Conservation (phyloP, 306 rosid genomes). For the Pyrus bretschneideri region DNA sequence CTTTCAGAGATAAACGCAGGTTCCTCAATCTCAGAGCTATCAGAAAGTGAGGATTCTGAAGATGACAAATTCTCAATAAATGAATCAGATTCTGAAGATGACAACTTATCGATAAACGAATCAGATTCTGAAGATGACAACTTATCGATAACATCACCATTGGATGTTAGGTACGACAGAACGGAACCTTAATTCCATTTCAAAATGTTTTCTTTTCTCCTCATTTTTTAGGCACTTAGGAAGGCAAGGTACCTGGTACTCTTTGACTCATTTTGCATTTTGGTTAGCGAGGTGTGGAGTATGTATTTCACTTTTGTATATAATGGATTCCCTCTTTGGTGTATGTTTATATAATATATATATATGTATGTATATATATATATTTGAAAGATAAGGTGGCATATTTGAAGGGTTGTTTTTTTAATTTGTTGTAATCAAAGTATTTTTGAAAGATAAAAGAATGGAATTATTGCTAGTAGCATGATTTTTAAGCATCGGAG, state of each 20-base stretch:
- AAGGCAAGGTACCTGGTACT: neutral
- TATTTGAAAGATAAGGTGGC: neutral
- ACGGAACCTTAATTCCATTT: neutral
- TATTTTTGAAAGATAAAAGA: neutral
- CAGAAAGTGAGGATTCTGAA: slow-evolving; percentile 28
- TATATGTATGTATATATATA: no score
- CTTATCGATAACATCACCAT: slow-evolving; percentile 5
- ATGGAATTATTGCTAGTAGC: neutral
- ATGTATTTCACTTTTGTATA: no score
- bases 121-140: slow-evolving; percentile 16
- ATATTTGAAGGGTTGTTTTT: neutral
- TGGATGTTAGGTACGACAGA: neutral
- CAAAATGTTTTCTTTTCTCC: neutral
- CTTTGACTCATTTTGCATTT: neutral
- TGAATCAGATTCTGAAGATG: slow-evolving; percentile 29
- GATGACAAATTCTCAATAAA: slow-evolving; percentile 18
- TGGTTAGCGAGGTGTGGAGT: no score
- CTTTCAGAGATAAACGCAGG: slow-evolving; percentile 39
- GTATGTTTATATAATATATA: no score
- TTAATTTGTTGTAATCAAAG: neutral
- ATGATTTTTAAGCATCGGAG: neutral
- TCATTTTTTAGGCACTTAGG: neutral
- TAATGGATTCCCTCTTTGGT: no score
- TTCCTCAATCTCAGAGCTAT: slow-evolving; percentile 15
- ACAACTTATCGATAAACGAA: slow-evolving; percentile 9